A percentile compares a stretch with the other conserved stretches of the same genome.
phyloP scores from a whole-genome alignment of 495 filamentous ascomycete species.

The Massariosphaeria phaeospora region DNA sequence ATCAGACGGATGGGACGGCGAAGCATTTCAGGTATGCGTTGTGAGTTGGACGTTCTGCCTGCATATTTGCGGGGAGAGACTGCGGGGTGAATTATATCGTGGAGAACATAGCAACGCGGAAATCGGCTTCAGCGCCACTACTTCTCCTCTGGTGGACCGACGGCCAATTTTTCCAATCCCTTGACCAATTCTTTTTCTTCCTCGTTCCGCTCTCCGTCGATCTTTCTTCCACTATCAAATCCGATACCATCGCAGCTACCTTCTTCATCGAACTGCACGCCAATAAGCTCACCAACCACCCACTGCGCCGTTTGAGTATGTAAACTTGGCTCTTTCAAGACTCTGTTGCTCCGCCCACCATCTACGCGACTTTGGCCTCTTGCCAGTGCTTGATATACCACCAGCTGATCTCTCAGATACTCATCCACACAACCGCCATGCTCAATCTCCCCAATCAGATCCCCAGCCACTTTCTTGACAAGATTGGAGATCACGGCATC shows the following conservation, averaged over 20 bases:
- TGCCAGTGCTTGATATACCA: conserved; percentile 74
- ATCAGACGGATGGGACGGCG: conserved; percentile 59
- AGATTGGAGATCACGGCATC: conserved; percentile 32
- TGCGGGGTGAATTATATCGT: no score
- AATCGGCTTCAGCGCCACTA: no score
- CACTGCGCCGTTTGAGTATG: conserved; percentile 73
- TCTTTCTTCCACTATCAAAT: background rate
- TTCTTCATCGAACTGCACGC: conserved; percentile 51
- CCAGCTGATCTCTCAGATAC: conserved; percentile 72
- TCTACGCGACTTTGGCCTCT: conserved; percentile 47
- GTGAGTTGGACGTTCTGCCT: no score
- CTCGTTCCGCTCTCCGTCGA: background rate
- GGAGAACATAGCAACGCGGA: no score
- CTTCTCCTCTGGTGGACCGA: background rate
- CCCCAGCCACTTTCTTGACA: conserved; percentile 49
- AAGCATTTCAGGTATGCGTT: conserved; percentile 45
- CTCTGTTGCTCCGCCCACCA: conserved; percentile 20
- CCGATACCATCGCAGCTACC: conserved; percentile 48
- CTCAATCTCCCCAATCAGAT: conserved; percentile 54
- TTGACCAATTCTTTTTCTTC: conserved; percentile 2
- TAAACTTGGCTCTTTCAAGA: conserved; percentile 30
- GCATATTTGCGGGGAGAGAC: no score
- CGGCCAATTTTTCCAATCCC: background rate
- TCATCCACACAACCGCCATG: conserved; percentile 59
- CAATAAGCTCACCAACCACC: conserved; percentile 58